Conservation (phyloP, 768 basidiomycete genomes). For the Suillus subaureus region DNA sequence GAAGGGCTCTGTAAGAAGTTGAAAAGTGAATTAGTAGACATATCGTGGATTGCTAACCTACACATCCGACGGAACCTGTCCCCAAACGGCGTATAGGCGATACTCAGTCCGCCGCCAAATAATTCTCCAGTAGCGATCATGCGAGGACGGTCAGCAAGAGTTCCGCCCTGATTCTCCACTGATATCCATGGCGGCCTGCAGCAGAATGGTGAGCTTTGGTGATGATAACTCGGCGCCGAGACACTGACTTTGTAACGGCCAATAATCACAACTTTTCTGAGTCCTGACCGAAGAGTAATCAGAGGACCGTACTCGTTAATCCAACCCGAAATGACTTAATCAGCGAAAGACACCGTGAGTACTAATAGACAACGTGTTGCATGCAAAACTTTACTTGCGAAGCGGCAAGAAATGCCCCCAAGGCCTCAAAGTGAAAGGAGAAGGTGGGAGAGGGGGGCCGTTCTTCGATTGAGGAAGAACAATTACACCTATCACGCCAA, state of each 20-base stretch:
- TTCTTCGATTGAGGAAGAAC: not conserved
- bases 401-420: not conserved
- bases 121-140: not conserved
- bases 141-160: not conserved
- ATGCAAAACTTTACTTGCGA: not conserved
- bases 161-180: not conserved
- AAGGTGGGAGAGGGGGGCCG: not conserved
- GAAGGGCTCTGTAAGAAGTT: not conserved
- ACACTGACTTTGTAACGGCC: not conserved
- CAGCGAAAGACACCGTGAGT: not conserved
- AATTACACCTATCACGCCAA: not conserved
- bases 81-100: not conserved
- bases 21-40: not conserved
- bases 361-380: not conserved
- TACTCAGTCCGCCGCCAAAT: not conserved
- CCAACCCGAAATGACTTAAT: not conserved
- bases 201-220: not conserved
- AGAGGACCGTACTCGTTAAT: not conserved
- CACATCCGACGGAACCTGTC: not conserved
- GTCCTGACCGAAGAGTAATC: not conserved
- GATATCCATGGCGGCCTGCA: not conserved
- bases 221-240: not conserved
- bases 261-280: not conserved
- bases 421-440: not conserved
- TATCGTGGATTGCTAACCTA: not conserved